Conservation (phyloP, 2,329 filamentous ascomycete species). For the Pyrenochaeta sp. region DNA sequence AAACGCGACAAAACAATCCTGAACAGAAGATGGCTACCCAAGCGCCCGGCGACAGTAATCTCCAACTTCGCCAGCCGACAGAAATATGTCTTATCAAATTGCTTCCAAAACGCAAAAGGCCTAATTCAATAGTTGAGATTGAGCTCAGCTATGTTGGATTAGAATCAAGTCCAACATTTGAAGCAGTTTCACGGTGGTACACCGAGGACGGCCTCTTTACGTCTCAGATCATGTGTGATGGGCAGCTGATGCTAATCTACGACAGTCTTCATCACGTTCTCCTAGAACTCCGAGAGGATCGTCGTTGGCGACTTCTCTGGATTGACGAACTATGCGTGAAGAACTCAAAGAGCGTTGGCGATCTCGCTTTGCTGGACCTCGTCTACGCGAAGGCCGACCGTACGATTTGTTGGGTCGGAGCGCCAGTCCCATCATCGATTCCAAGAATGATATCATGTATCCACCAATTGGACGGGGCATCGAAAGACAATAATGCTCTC, state of each 20-base stretch:
- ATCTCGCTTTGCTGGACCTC: background rate
- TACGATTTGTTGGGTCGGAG: background rate
- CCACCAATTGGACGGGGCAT: background rate
- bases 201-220: background rate
- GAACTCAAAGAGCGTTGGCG: background rate
- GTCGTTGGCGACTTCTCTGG: background rate
- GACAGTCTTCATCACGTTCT: background rate
- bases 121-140: background rate
- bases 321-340: background rate
- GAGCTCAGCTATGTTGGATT: background rate
- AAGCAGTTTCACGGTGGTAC: background rate
- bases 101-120: background rate
- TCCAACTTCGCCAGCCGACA: too few species aligned
- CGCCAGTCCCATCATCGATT: background rate
- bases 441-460: background rate
- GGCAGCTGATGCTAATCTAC: background rate
- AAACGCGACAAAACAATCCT: too few species aligned
- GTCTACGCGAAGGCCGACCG: background rate
- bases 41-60: too few species aligned
- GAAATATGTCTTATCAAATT: background rate
- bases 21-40: too few species aligned
- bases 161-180: background rate
- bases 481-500: background rate
- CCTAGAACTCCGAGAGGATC: background rate
- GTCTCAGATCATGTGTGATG: background rate